These are phyloP conservation scores for Gymnopilus dilepis DNA, from an alignment of 768 basidiomycete genomes.

Conservation along the genomic window DNA sequence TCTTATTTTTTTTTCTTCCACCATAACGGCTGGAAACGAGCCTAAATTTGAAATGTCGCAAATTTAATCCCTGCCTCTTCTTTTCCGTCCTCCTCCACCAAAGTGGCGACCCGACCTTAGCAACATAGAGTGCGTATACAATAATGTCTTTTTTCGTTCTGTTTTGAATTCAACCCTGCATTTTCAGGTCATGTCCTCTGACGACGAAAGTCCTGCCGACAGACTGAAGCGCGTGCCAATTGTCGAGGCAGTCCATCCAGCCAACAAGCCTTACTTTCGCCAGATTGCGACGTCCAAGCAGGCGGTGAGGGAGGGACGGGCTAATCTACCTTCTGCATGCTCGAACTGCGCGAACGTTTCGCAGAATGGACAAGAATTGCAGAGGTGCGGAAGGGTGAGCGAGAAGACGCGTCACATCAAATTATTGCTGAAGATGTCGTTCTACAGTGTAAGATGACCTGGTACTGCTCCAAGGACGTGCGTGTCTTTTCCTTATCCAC, in stretches of 20 bases:
- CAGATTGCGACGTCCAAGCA: constrained; percentile 9
- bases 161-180: too few species aligned
- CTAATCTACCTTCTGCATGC: background rate
- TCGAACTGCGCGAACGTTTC: background rate
- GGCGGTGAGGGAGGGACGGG: background rate
- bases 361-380: background rate
- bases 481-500: background rate
- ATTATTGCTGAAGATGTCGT: background rate
- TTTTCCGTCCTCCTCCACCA: too few species aligned
- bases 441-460: constrained; percentile 13
- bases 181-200: background rate
- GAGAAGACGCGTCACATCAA: background rate
- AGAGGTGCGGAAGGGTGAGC: background rate
- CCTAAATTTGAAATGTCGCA: too few species aligned
- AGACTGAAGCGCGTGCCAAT: background rate
- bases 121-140: too few species aligned
- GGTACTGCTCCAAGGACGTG: constrained; percentile 15
- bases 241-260: background rate
- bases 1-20: too few species aligned
- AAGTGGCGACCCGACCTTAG: too few species aligned
- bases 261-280: constrained; percentile 5
- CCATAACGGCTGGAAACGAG: too few species aligned
- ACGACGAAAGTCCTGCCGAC: background rate
- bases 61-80: too few species aligned
- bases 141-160: too few species aligned